phyloP scores from a whole-genome alignment of 2,329 filamentous ascomycete genomes.

The Ascochyta clinopodiicola region DNA sequence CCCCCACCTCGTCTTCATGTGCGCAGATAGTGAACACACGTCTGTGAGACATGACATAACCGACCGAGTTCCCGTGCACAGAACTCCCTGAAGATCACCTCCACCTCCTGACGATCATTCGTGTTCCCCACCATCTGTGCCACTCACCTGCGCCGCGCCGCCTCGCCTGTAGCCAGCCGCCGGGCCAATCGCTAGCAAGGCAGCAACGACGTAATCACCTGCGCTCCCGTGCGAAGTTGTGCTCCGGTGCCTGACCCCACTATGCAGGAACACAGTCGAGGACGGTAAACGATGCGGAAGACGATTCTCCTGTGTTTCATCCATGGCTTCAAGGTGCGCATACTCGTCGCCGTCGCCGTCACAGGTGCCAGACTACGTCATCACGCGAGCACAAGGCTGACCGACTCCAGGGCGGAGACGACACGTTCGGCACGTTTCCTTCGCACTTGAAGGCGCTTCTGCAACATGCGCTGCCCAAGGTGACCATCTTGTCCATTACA shows the following conservation, averaged over 20 bases:
- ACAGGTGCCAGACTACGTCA: neutral
- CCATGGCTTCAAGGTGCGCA: constrained; percentile 79
- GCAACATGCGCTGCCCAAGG: constrained; percentile 69
- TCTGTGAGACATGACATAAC: neutral
- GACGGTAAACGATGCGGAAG: constrained; percentile 68
- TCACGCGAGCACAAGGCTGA: constrained; percentile 19
- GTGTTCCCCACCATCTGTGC: constrained; percentile 3
- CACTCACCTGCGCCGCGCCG: neutral
- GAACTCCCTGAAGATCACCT: neutral
- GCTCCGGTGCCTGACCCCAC: constrained; percentile 17
- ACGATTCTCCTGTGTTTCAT: constrained; percentile 83
- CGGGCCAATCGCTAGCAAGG: constrained; percentile 21
- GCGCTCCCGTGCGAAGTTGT: neutral
- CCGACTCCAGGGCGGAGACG: constrained; percentile 68
- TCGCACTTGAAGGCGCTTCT: constrained; percentile 71
- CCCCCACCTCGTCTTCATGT: neutral
- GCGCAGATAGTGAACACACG: neutral
- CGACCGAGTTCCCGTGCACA: neutral
- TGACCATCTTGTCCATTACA: constrained; percentile 71
- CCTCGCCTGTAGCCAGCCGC: constrained; percentile 8
- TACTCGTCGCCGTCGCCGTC: neutral
- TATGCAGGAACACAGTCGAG: constrained; percentile 45
- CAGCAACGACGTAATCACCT: constrained; percentile 32
- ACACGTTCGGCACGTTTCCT: constrained; percentile 81
- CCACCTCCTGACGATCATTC: constrained; percentile 12